Evolutionary conservation across 2,329 filamentous ascomycete genomes (phyloP), one percentile per base, ranked within the genome.

Genomic region (Penicillium janthinellum): DNA sequence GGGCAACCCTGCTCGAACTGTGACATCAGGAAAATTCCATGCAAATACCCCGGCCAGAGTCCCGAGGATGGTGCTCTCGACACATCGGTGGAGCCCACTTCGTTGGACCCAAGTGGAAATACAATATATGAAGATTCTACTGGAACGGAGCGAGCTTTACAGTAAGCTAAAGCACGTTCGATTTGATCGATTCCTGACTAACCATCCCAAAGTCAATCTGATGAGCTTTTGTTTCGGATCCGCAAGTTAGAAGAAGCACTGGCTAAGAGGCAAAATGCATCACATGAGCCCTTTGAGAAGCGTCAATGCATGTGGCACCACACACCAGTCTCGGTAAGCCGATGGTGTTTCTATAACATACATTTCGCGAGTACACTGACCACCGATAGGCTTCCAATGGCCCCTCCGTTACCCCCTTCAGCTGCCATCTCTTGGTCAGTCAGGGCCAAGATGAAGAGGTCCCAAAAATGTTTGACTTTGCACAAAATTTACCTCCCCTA

Each of bases 1-100:
- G 34, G 25, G 14, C 62, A 64, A 22, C 68, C 68, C 22, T 70
- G 66, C 38, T 64, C 61, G 10, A 70, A 66, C 17, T 70, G 65
- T 22, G 45, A 50, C 12, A 64, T 63, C 38, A 54, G 65, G 47
- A 57, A 59, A 4, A 64, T 64, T n/a, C 5, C 55, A 8, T 70
- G 67, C 53, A 58, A 64, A 54, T 70, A 68, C 37, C 15, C 60
- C 2, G 61, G 57, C 11, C 53, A 56, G 31, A 56, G 38, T 14
- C n/a, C 53, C 2, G 52, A 60, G 14, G 44, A n/a, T 4, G 17
- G 17, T 34, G 34, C 22, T 6, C 35, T 15, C n/a, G 49, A 31
- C 10, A 15, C 20, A n/a, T 25, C 34, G n/a, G 44, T 60, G 3
- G 17, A 25, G 6, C 15, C 28, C 10, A 42, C 14, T 15, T 49